Base-by-base conservation (phyloP, 2,329 filamentous ascomycete genomes). In the Emmonsia crescens region DNA sequence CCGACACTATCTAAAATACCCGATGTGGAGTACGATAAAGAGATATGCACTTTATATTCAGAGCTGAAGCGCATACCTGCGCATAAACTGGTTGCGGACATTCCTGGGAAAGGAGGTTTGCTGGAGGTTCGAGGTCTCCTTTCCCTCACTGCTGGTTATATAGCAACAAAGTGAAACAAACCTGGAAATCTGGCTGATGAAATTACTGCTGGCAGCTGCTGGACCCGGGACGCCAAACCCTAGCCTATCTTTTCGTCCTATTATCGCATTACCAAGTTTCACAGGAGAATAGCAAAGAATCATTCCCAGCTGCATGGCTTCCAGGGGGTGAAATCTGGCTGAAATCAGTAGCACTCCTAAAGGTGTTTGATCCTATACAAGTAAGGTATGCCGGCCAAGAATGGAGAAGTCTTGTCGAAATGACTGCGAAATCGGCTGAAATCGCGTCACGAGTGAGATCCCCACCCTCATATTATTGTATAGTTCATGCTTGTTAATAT, bases 181-280 rank as follows among this genome's bases (percentile, higher is more conserved):
- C n/a, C 10, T 27, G n/a, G 31, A 44, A 16, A 44, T 38, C 38
- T 38, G 33, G 10, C 59, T 60, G 40, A 52, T 42, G n/a, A 31
- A 21, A 40, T 54, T 54, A 5, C 12, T 29, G 24, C 9, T 19
- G 19, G n/a, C 48, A 60, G 59, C 21, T 54, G 9, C 66, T 86
- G 62, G 78, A 86, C 66, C 84, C 86, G 24, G 72, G 79, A 8
- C 71, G 78, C 46, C 83, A 88, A 70, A 82, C 82, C 21, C 77
- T 87, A 64, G 76, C 82, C 9, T 88, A 86, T 71, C 73, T 85
- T 57, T 80, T 78, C 64, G 75, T 82, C 55, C 76, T 88, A 44
- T 71, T 77, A 55, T 75, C 78, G 38, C 78, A 80, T 64, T 76
- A 84, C 61, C 70, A 75, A 46, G 71, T 64, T 49, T 40, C 68